These are phyloP conservation scores for Monilinia laxa DNA, from an alignment of 2,329 filamentous ascomycete species.

Conservation along the genomic window DNA sequence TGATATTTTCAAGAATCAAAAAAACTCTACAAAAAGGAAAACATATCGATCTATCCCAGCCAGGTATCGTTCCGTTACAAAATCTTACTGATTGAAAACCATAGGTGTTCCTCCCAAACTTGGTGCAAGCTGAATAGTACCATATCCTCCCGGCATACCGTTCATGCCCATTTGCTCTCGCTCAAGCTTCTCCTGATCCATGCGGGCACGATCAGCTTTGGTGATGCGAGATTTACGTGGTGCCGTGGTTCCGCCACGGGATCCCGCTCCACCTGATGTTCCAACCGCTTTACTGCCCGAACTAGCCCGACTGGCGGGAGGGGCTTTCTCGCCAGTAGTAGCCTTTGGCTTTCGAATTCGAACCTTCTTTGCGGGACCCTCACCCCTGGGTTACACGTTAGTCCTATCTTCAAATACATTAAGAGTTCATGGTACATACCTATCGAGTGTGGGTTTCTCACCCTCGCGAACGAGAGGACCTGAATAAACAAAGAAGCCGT, in stretches of 20 bases:
- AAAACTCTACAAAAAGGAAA: slow-evolving; percentile 17
- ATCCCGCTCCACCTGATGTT: slow-evolving; percentile 54
- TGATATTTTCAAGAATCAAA: slow-evolving; percentile 19
- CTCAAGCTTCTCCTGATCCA: slow-evolving; percentile 79
- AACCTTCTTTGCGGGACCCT: slow-evolving; percentile 70
- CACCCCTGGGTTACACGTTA: slow-evolving; percentile 56
- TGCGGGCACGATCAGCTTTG: slow-evolving; percentile 78
- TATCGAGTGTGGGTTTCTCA: slow-evolving; percentile 68
- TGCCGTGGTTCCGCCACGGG: slow-evolving; percentile 69
- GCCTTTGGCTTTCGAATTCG: slow-evolving; percentile 52
- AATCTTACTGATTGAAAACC: slow-evolving; percentile 38
- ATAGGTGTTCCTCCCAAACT: slow-evolving; percentile 39
- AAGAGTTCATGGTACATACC: slow-evolving; percentile 28
- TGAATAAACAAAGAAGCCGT: slow-evolving; percentile 97
- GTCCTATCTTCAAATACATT: slow-evolving; percentile 18
- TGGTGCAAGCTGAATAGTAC: slow-evolving; percentile 35
- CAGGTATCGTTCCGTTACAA: neutral
- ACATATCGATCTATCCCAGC: neutral
- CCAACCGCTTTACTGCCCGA: slow-evolving; percentile 54
- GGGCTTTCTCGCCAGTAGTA: slow-evolving; percentile 55
- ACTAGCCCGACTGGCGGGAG: slow-evolving; percentile 66
- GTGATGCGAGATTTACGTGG: slow-evolving; percentile 77
- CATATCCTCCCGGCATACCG: slow-evolving; percentile 35
- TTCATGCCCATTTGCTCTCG: slow-evolving; percentile 53
- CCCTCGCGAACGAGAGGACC: slow-evolving; percentile 86